Percentiles rank a stretch among this genome's conserved stretches.
phyloP scores from a whole-genome alignment of 345 rosid genomes.

The Excoecaria agallocha region DNA sequence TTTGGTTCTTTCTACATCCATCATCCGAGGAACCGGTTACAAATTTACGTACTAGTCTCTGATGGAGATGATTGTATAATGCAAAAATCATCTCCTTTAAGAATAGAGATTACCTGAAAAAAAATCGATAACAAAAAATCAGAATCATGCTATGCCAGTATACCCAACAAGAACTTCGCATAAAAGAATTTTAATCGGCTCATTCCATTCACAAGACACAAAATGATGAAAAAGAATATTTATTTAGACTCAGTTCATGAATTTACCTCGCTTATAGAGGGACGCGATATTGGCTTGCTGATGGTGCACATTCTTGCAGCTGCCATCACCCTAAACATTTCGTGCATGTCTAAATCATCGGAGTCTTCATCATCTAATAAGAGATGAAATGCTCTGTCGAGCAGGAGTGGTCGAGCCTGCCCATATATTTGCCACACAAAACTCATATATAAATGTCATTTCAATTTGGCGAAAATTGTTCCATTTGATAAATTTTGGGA shows the following conservation, averaged over 20 bases:
- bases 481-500: neutral
- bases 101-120: constrained; percentile 39
- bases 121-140: neutral
- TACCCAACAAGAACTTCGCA: no score
- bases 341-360: constrained; percentile 36
- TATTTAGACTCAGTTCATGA: no score
- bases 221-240: neutral
- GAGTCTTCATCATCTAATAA: constrained; percentile 32
- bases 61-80: constrained; percentile 31
- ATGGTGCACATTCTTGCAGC: constrained; percentile 37
- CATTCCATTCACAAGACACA: neutral
- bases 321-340: constrained; percentile 40
- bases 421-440: neutral
- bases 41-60: neutral
- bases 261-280: constrained; percentile 31
- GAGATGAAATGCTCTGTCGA: constrained; percentile 39
- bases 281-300: constrained; percentile 28
- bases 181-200: neutral
- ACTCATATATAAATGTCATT: neutral
- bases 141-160: neutral
- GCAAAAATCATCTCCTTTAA: constrained; percentile 38
- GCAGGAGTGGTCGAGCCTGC: constrained; percentile 40
- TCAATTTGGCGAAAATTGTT: neutral
- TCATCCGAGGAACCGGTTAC: neutral
- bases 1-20: neutral